Conservation (phyloP, 768 basidiomycete species). For the Boletus tylopilopsis region DNA sequence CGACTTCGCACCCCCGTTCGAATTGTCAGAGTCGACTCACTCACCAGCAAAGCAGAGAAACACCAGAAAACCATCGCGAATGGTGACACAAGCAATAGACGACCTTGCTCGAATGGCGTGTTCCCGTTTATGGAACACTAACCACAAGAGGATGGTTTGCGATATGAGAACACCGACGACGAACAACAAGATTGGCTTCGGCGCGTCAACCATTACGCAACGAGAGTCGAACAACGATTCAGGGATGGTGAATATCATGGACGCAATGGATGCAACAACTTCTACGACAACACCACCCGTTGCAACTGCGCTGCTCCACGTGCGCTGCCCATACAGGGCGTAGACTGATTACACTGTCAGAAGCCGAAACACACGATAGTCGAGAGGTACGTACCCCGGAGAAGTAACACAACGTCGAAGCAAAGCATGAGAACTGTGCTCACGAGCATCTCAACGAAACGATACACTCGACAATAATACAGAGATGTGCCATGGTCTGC, state of each 20-base stretch:
- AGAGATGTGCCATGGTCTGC: background rate
- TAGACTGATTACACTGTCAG: slow-evolving; percentile 13
- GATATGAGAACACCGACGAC: slow-evolving; percentile 8
- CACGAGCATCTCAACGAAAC: slow-evolving; percentile 10
- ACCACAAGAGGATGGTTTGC: slow-evolving; percentile 16
- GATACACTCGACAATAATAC: slow-evolving; percentile 12
- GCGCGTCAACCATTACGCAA: slow-evolving; percentile 7
- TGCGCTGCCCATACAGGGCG: slow-evolving; percentile 12
- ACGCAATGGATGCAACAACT: background rate
- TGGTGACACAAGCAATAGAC: slow-evolving; percentile 16
- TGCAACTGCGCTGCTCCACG: background rate
- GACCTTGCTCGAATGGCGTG: background rate
- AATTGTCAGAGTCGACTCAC: background rate
- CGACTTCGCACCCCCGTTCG: too few relatives aligned
- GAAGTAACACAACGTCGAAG: slow-evolving; percentile 18
- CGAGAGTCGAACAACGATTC: slow-evolving; percentile 8
- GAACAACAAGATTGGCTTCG: slow-evolving; percentile 4
- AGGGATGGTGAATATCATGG: slow-evolving; percentile 2
- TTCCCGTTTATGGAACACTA: slow-evolving; percentile 15
- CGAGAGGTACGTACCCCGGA: slow-evolving; percentile 18
- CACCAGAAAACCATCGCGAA: slow-evolving; percentile 20
- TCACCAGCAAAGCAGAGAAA: slow-evolving; percentile 17
- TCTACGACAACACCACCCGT: slow-evolving; percentile 11
- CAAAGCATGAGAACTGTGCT: slow-evolving; percentile 10
- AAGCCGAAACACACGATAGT: background rate